Percentiles rank a stretch among this genome's conserved stretches.
Evolutionary conservation across 352 stramenopile species (phyloP).

Genomic region (Pythium scleroteichum): DNA sequence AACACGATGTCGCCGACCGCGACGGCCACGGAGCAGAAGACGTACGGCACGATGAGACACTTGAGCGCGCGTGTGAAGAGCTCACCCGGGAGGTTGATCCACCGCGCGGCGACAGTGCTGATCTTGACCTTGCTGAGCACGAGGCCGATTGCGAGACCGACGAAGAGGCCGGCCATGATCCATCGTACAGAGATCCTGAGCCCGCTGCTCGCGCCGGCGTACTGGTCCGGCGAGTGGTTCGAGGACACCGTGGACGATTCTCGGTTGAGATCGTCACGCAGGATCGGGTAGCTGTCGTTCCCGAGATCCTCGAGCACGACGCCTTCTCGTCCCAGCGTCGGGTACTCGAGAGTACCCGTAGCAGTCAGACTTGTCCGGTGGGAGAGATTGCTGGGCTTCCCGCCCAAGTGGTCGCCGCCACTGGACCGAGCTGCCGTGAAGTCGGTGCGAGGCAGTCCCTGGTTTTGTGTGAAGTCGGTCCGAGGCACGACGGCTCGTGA

Average conservation of each 20-base stretch:
- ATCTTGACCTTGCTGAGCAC: constrained; percentile 44
- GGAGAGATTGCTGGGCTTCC: constrained; percentile 16
- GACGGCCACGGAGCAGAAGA: constrained; percentile 81
- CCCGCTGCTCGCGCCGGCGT: constrained; percentile 41
- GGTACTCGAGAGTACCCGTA: constrained; percentile 3
- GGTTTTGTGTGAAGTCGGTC: constrained; percentile 12
- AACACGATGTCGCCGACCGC: constrained; percentile 73
- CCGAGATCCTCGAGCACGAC: constrained; percentile 5
- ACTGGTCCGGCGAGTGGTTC: constrained; percentile 22
- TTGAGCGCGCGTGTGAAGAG: constrained; percentile 74
- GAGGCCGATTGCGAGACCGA: constrained; percentile 49
- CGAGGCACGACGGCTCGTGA: background rate
- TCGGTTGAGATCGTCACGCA: constrained; percentile 20
- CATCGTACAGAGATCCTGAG: constrained; percentile 48
- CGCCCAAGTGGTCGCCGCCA: constrained; percentile 7
- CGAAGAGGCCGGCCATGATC: constrained; percentile 46
- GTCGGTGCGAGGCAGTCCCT: constrained; percentile 6
- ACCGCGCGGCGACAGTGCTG: constrained; percentile 39
- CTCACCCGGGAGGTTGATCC: constrained; percentile 67
- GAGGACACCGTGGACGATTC: constrained; percentile 6
- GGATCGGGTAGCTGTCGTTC: constrained; percentile 22
- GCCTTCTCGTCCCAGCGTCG: constrained; percentile 21
- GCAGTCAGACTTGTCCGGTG: constrained; percentile 9
- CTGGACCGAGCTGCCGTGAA: constrained; percentile 9
- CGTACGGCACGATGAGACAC: constrained; percentile 69